A percentile compares a stretch with the other conserved stretches of the same genome.
Conservation (phyloP, 176 grass and related monocot species). For the Pharus latifolius region DNA sequence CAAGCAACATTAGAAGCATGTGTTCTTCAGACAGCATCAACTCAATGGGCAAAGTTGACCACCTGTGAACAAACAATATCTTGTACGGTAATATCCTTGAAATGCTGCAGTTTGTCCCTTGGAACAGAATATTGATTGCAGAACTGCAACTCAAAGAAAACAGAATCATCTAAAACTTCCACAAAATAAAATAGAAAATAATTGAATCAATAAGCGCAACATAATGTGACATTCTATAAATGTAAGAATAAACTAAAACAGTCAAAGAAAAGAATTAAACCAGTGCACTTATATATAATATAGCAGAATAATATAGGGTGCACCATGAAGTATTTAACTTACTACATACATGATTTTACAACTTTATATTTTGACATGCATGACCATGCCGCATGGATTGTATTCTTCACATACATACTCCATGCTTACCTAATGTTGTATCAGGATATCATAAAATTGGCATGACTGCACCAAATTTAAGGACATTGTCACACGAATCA, state of each 20-base stretch:
- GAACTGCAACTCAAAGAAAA: conserved; percentile 49
- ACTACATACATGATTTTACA: too few species aligned
- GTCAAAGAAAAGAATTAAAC: too few species aligned
- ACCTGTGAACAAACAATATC: conserved; percentile 95
- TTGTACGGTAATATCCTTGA: conserved; percentile 69
- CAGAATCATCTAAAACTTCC: neutral
- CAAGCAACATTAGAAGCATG: neutral
- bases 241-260: too few species aligned
- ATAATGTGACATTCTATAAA: neutral
- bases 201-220: neutral
- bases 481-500: neutral
- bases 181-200: conserved; percentile 3
- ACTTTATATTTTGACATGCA: too few species aligned
- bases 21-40: neutral
- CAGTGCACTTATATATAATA: too few species aligned
- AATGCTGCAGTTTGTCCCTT: conserved; percentile 82
- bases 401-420: neutral
- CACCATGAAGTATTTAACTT: too few species aligned
- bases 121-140: conserved; percentile 97
- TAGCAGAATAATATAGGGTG: too few species aligned
- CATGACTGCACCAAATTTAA: too few species aligned
- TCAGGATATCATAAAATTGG: too few species aligned
- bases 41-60: neutral
- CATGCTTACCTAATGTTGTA: too few species aligned
- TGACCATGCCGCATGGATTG: neutral